A percentile compares a stretch with the other conserved stretches of the same genome.
These are phyloP conservation scores for Scleromitrula shiraiana DNA, from an alignment of 2,329 filamentous ascomycete species.

Conservation along the genomic window DNA sequence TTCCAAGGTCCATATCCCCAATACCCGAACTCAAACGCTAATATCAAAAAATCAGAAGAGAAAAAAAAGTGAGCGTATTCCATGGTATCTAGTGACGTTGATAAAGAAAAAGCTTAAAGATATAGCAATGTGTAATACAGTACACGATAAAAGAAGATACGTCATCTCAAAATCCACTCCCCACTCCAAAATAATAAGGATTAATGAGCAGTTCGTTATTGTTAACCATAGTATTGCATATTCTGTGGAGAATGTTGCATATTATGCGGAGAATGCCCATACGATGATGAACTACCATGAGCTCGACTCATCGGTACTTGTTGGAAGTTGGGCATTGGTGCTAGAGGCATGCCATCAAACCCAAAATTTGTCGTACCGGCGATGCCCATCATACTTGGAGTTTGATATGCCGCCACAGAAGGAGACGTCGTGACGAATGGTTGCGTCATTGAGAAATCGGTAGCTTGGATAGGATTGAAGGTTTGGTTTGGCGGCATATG, in stretches of 20 bases:
- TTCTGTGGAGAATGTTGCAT: conserved; percentile 11
- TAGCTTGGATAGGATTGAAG: conserved; percentile 17
- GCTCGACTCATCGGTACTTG: conserved; percentile 23
- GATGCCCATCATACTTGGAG: conserved; percentile 21
- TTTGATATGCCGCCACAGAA: conserved; percentile 19
- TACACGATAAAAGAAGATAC: neutral
- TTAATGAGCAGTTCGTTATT: conserved; percentile 12
- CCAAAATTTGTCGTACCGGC: conserved; percentile 15
- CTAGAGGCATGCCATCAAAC: conserved; percentile 20
- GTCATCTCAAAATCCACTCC: neutral
- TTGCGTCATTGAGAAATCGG: conserved; percentile 21
- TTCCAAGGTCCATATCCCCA: too few relatives aligned
- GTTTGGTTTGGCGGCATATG: conserved; percentile 16
- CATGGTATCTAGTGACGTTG: conserved; percentile 26
- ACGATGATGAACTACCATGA: conserved; percentile 23
- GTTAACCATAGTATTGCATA: conserved; percentile 18
- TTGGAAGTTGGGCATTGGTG: conserved; percentile 15
- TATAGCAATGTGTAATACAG: conserved; percentile 4
- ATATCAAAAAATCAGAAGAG: too few relatives aligned
- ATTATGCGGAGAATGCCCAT: conserved; percentile 22
- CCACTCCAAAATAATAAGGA: neutral
- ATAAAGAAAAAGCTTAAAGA: conserved; percentile 11
- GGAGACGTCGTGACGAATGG: conserved; percentile 21
- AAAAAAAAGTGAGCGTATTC: conserved; percentile 10
- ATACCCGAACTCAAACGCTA: too few relatives aligned